Evolutionary conservation across 495 filamentous ascomycete species (phyloP).

Genomic region (Saxophila tyrrhenica): DNA sequence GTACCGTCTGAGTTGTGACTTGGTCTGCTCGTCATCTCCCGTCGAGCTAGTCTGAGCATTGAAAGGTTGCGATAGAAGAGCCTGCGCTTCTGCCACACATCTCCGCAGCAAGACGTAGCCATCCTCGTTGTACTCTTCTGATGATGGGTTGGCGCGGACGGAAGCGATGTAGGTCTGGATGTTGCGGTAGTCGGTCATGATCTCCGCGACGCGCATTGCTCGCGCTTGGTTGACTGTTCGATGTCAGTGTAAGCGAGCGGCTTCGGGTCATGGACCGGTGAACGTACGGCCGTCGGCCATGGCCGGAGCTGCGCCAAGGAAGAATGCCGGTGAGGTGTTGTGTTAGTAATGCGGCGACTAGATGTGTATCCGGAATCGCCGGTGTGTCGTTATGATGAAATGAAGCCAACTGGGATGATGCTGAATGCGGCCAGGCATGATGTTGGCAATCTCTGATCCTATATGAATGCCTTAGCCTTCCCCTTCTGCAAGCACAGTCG

Average conservation of each 20-base stretch:
- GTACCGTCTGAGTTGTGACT: conserved; percentile 65
- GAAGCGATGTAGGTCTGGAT: conserved; percentile 71
- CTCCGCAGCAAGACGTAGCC: conserved; percentile 68
- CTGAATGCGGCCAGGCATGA: neutral
- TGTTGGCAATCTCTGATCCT: too few species aligned
- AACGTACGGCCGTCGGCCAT: conserved; percentile 5
- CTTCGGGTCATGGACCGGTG: neutral
- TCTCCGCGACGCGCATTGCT: conserved; percentile 66
- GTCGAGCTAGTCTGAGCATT: conserved; percentile 40
- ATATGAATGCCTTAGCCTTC: neutral
- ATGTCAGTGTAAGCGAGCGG: neutral
- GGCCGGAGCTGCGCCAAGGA: too few species aligned
- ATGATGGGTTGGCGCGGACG: conserved; percentile 45
- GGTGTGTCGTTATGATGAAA: too few species aligned
- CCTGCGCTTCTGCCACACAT: conserved; percentile 62
- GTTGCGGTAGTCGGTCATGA: conserved; percentile 75
- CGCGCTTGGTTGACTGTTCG: conserved; percentile 70
- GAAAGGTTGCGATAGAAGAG: conserved; percentile 60
- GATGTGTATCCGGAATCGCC: neutral
- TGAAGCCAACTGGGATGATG: neutral
- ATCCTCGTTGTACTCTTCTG: conserved; percentile 65
- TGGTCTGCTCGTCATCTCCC: conserved; percentile 56
- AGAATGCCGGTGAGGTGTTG: too few species aligned
- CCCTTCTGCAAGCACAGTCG: too few species aligned
- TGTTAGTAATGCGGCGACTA: neutral